These are phyloP conservation scores for Alternaria consortialis DNA, from an alignment of 2,329 filamentous ascomycete genomes.

Conservation along the genomic window DNA sequence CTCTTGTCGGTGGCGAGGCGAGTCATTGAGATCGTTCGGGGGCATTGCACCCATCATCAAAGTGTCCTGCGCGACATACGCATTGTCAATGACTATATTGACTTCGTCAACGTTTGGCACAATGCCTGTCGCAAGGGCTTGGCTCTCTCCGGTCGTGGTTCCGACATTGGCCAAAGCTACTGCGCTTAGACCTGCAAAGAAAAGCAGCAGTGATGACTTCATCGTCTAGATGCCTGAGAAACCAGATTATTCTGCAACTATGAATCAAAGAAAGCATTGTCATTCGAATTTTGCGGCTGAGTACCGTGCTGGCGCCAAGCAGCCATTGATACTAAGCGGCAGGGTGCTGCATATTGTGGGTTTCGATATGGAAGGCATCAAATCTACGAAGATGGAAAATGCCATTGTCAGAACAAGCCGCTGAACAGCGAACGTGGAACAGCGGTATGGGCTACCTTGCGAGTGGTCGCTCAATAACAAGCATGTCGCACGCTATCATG, in stretches of 20 bases:
- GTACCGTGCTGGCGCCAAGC: constrained; percentile 39
- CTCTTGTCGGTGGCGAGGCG: constrained; percentile 29
- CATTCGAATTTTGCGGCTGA: constrained; percentile 12
- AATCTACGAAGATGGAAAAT: background rate
- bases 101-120: background rate
- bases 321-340: background rate
- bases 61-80: constrained; percentile 10
- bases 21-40: background rate
- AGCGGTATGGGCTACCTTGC: background rate
- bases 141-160: background rate
- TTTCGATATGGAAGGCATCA: background rate
- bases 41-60: constrained; percentile 25
- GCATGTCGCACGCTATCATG: too few relatives aligned
- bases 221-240: background rate
- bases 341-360: background rate
- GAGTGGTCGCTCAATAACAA: background rate
- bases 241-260: background rate
- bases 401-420: background rate
- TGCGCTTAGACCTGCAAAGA: background rate
- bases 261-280: background rate
- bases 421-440: background rate
- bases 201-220: constrained; percentile 1
- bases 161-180: background rate
- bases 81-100: background rate
- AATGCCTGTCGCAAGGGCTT: background rate